phyloP scores from a whole-genome alignment of 164 flowering plant species.

The Magnolia officinalis region DNA sequence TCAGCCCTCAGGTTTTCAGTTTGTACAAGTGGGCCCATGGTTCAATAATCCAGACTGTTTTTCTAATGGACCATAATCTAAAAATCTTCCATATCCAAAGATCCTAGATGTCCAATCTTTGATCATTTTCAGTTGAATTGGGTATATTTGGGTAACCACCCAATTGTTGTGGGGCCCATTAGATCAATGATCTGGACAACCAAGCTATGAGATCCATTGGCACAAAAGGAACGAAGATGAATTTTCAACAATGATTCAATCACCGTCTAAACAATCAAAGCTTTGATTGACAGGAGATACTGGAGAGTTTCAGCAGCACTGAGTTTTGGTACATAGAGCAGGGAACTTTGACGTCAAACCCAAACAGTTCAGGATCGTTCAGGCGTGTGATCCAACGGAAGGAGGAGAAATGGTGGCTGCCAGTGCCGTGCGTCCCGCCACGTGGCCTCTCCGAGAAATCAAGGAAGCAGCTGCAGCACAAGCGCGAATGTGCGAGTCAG shows the following conservation, averaged over 20 bases:
- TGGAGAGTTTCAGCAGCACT: slow-evolving; percentile 59
- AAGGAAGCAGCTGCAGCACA: slow-evolving; percentile 65
- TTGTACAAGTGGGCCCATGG: neutral
- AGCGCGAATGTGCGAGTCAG: slow-evolving; percentile 77
- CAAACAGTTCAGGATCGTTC: slow-evolving; percentile 56
- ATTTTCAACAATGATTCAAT: neutral
- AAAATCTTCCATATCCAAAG: no score
- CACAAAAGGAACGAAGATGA: neutral
- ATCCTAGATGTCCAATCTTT: no score
- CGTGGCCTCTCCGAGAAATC: slow-evolving; percentile 73
- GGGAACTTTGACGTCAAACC: slow-evolving; percentile 48
- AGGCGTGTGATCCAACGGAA: slow-evolving; percentile 50
- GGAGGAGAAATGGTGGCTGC: slow-evolving; percentile 99
- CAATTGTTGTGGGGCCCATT: no score
- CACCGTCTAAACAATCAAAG: neutral
- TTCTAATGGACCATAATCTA: no score
- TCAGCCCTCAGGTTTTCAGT: neutral
- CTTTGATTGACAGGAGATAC: slow-evolving; percentile 48
- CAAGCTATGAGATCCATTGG: no score
- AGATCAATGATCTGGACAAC: no score
- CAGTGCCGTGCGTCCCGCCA: slow-evolving; percentile 73
- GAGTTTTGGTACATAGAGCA: slow-evolving; percentile 78
- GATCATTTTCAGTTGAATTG: no score
- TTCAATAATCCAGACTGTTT: no score
- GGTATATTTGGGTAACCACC: no score